Base-by-base conservation (phyloP, 2,329 filamentous ascomycete genomes). In the Pseudogymnoascus sp. region DNA sequence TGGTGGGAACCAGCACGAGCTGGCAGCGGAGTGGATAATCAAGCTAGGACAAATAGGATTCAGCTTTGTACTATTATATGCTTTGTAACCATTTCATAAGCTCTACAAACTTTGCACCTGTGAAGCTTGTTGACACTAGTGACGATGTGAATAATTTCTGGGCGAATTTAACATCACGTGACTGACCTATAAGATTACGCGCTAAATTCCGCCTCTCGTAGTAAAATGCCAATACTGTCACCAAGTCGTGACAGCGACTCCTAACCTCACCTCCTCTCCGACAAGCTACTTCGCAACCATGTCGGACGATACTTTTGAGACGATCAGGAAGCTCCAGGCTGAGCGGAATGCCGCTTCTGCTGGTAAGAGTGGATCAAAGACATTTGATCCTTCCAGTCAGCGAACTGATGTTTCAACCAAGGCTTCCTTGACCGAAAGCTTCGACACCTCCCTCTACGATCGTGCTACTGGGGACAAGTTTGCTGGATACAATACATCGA, bases 381-480 rank as follows among this genome's bases (percentile, higher is more conserved):
- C 86, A 76, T 89, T 90, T 76, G 90, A 94, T 78, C 81, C 84
- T 68, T 84, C 87, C 72, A 87, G 79, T 79, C 92, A 96, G 80
- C 90, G 90, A 77, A 85, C 83, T 80, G 89, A 94, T 81, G 81
- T 81, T 73, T 90, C 89, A 70, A 92, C 88, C 75, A 97, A 96
- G 83, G 90, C 89, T 76, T 96, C 90, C 75, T 83, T 97, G 73
- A 95, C 86, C 74, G 92, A 97, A 69, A 85, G 83, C 73, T 92
- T 92, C 78, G 94, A 97, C 75, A 93, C 85, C 68, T 85, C 89
- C 59, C 84, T 97, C 59, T 97, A 97, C 80, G 91, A 92, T 64
- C 83, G 84, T 72, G 84, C 89, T 75, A 86, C 85, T 70, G 79
- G 76, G 70, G 89, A 96, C 76, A 95, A 89, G 74, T 97, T 86